phyloP scores from a whole-genome alignment of 768 basidiomycete species.

The Podaxis mareebaensis region DNA sequence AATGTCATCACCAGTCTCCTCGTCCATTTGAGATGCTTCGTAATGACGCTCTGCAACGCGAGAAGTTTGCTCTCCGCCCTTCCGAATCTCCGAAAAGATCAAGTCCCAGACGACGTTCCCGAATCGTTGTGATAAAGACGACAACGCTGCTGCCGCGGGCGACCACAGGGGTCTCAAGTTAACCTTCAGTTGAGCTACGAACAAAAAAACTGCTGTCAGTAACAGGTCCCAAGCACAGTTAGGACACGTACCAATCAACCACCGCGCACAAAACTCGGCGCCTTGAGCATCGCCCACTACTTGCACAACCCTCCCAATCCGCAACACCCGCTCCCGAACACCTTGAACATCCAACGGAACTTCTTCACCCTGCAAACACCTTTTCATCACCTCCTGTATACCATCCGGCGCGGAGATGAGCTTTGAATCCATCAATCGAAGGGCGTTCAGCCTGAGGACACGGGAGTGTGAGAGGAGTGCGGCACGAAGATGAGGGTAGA shows the following conservation, averaged over 20 bases:
- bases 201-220: neutral
- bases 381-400: slow-evolving; percentile 55
- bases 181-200: slow-evolving; percentile 87
- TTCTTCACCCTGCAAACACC: slow-evolving; percentile 80
- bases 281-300: slow-evolving; percentile 57
- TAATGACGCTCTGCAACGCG: slow-evolving; percentile 13
- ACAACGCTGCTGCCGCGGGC: slow-evolving; percentile 71
- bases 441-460: slow-evolving; percentile 57
- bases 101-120: slow-evolving; percentile 73
- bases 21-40: neutral
- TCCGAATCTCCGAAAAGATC: slow-evolving; percentile 59
- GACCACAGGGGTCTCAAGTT: slow-evolving; percentile 91
- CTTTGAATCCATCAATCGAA: slow-evolving; percentile 62
- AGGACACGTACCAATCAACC: slow-evolving; percentile 64
- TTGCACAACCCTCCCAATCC: slow-evolving; percentile 71
- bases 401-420: slow-evolving; percentile 44
- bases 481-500: slow-evolving; percentile 53
- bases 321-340: slow-evolving; percentile 80
- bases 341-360: slow-evolving; percentile 77
- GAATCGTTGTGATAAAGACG: slow-evolving; percentile 51
- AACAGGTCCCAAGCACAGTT: neutral
- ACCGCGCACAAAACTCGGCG: slow-evolving; percentile 65
- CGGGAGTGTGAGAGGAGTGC: slow-evolving; percentile 76
- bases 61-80: neutral
- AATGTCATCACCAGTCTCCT: slow-evolving; percentile 32